These are phyloP conservation scores for Sextonia rubra DNA, from an alignment of 164 flowering plant genomes.

Conservation along the genomic window DNA sequence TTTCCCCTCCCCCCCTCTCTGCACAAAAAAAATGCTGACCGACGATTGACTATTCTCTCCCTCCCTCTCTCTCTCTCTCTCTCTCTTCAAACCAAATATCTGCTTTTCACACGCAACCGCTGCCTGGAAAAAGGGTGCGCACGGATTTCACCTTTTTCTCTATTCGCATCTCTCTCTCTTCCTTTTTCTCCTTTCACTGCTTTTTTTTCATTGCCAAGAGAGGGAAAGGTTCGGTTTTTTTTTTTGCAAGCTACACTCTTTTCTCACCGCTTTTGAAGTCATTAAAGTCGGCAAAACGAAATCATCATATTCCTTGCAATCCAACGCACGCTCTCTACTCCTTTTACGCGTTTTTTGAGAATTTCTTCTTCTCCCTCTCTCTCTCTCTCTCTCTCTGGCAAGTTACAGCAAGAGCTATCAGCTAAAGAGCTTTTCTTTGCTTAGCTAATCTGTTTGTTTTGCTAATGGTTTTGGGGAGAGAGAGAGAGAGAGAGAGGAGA, in stretches of 20 bases:
- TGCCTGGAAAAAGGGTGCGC: slow-evolving; percentile 36
- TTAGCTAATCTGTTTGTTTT: neutral
- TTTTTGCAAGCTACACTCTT: neutral
- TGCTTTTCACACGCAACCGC: slow-evolving; percentile 59
- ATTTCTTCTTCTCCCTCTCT: slow-evolving; percentile 8
- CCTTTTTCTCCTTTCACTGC: neutral
- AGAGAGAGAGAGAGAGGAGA: too few relatives aligned
- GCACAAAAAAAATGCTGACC: slow-evolving; percentile 12
- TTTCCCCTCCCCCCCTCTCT: slow-evolving; percentile 2
- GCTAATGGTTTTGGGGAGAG: too few relatives aligned
- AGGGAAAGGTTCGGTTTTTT: neutral
- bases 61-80: neutral
- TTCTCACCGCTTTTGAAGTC: slow-evolving; percentile 20
- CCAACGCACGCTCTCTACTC: slow-evolving; percentile 54
- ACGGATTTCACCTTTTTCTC: slow-evolving; percentile 36
- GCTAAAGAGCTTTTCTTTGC: neutral
- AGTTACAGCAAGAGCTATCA: neutral
- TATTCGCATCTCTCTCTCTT: slow-evolving; percentile 1
- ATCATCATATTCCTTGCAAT: slow-evolving; percentile 32
- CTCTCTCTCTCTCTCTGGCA: slow-evolving; percentile 3
- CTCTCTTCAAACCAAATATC: slow-evolving; percentile 37
- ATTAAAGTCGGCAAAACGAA: slow-evolving; percentile 21
- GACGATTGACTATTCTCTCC: slow-evolving; percentile 1
- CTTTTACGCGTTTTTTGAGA: slow-evolving; percentile 54
- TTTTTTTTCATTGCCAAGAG: neutral